Evolutionary conservation across 306 rosid genomes (phyloP), one percentile per base, ranked within the genome.

Genomic region (Prunus fruticosa): DNA sequence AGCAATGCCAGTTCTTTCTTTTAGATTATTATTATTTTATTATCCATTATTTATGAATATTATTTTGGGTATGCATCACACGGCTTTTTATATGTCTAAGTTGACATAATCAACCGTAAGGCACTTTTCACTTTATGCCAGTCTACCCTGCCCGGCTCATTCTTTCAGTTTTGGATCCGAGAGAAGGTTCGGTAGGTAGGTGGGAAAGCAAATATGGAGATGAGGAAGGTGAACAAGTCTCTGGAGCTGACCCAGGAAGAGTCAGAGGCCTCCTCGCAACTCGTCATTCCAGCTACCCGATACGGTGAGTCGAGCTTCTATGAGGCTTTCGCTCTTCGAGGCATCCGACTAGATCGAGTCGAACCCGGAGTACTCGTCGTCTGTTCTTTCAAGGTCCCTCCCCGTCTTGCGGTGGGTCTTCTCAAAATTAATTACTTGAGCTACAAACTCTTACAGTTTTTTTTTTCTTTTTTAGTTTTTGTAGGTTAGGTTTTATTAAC

Each of bases 351-450:
- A 7, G 38, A 32, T 32, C 91, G 88, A 54, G 85, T 90, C 82
- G 86, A 91, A 78, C 93, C 94, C 64, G 93, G 92, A 34, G 41
- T 34, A 28, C 53, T 87, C 69, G 78, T 94, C 49, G 64, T 84
- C 5, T 94, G 97, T 43, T 51, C 87, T 8, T 85, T 90, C 89
- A 89, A 75, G 66, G 90, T 94, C 76, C 97, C 96, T 19, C 87
- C 88, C 58, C 92, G 97, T 58, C 90, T 88, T 84, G 56, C 82
- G 12, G 95, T 89, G 84, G 76, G 72, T 18, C 43, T 54, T 54
- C 11, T 54, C 3, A 13, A 54, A n/a, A 54, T 54, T 54, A 54
- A n/a, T 51, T 10, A 51, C 19, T 51, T 15, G 8, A 51, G 2
- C 9, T 51, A 5, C 0, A 0, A 32, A 5, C 1, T 5, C 38